These are phyloP conservation scores for Citrus mangshanensis DNA, from an alignment of 345 rosid genomes.

Conservation along the genomic window DNA sequence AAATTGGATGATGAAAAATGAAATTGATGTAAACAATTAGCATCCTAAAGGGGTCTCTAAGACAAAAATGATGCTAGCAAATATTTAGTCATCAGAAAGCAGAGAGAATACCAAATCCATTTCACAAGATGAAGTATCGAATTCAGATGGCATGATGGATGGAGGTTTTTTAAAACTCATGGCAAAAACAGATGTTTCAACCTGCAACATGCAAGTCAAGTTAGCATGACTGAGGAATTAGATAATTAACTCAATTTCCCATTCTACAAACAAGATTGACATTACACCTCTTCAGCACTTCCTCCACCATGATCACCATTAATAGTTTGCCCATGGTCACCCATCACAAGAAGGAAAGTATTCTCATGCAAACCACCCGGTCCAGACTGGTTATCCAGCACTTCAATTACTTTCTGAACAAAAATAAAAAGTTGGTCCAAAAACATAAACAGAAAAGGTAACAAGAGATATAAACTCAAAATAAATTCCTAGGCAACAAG, in stretches of 20 bases:
- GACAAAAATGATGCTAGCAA: background rate
- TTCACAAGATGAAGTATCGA: conserved; percentile 63
- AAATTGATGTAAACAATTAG: background rate
- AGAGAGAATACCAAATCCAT: conserved; percentile 44
- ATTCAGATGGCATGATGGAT: conserved; percentile 53
- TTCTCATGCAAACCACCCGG: conserved; percentile 82
- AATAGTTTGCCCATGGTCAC: conserved; percentile 95
- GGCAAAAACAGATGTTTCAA: conserved; percentile 86
- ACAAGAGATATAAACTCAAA: background rate
- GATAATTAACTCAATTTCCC: conserved; percentile 12
- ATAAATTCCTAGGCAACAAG: background rate
- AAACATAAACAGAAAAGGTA: background rate
- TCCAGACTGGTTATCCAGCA: conserved; percentile 60
- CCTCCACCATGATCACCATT: conserved; percentile 99
- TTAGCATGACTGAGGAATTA: conserved; percentile 17
- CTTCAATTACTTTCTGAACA: conserved; percentile 57
- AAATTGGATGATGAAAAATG: conserved; percentile 21
- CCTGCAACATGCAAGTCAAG: conserved; percentile 44
- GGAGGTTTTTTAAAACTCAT: conserved; percentile 76
- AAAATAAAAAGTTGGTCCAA: conserved; percentile 2
- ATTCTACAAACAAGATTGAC: conserved; percentile 6
- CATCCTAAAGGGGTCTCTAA: background rate
- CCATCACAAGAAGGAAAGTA: conserved; percentile 88
- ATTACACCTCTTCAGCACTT: conserved; percentile 78
- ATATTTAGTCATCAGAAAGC: conserved; percentile 7